Percentiles rank a stretch among this genome's conserved stretches.
Conservation (phyloP, 768 basidiomycete species). For the Phlebiopsis flavidoalba region DNA sequence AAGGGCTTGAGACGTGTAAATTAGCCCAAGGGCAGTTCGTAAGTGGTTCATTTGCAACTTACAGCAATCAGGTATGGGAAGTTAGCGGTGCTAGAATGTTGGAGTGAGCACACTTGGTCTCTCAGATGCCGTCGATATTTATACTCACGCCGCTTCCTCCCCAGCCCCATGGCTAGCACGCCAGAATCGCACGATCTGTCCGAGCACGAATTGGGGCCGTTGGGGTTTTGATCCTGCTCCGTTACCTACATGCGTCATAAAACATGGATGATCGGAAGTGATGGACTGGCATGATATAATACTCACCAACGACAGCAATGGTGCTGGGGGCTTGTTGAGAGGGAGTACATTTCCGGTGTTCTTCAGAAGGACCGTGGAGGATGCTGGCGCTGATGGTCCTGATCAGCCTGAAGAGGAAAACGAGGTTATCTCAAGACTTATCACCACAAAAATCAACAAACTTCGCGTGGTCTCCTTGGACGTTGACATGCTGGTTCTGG, state of each 20-base stretch:
- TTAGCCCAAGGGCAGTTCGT: neutral
- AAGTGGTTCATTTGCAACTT: neutral
- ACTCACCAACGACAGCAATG: slow-evolving; percentile 51
- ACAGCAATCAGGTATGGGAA: slow-evolving; percentile 50
- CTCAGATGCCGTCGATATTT: neutral
- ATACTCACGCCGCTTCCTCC: slow-evolving; percentile 26
- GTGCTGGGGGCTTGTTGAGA: slow-evolving; percentile 38
- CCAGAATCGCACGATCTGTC: slow-evolving; percentile 56
- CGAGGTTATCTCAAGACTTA: neutral
- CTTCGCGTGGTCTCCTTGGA: slow-evolving; percentile 33
- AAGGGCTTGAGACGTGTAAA: slow-evolving; percentile 18
- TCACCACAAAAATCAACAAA: slow-evolving; percentile 26
- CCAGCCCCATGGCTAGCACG: slow-evolving; percentile 57
- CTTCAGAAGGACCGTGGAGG: slow-evolving; percentile 61
- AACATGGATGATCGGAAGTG: neutral
- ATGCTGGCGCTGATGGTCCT: slow-evolving; percentile 47
- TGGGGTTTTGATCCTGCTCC: slow-evolving; percentile 49
- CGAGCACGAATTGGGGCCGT: slow-evolving; percentile 49
- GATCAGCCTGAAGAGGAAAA: slow-evolving; percentile 12
- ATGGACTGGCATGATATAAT: neutral
- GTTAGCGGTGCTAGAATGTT: slow-evolving; percentile 35
- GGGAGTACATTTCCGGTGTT: slow-evolving; percentile 45
- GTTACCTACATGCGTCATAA: slow-evolving; percentile 17
- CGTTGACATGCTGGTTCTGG: slow-evolving; percentile 30
- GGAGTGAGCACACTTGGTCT: neutral